Evolutionary conservation across 192 early-diverging fungal genomes (phyloP), one percentile per base, ranked within the genome.

Genomic region (Podila epigama): DNA sequence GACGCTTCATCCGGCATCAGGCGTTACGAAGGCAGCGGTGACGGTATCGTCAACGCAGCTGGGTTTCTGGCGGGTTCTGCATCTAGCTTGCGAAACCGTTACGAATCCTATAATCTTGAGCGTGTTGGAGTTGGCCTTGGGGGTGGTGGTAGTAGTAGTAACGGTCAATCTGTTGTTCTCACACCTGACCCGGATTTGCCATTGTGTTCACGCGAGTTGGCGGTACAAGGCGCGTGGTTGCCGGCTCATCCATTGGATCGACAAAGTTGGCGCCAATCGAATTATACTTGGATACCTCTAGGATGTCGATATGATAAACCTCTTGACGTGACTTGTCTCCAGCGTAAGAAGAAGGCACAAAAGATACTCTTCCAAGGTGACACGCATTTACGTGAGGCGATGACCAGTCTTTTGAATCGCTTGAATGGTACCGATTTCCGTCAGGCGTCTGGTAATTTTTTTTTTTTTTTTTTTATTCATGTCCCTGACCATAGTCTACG

Each of bases 221-320:
- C 70, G 12, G 34, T 66, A 0, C 70, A 73, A n/a, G 70, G 70
- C 10, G 70, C 50, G 12, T 73, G 70, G 70, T 40, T 73, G 6
- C 70, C 70, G 20, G 70, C 70, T 15, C 70, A 66, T 25, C 70
- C 70, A 11, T 10, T 55, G 13, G 70, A 73, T 29, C 66, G 40
- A 29, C 57, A 56, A 40, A 66, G 63, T 40, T 73, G 70, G 70
- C 63, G 70, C 6, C 54, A 16, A 5, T 56, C 70, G 32, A 65
- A 66, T 16, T 73, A 73, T 48, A 73, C 70, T 9, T 73, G 70
- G 70, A 73, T 63, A 10, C 70, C 70, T 8, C 63, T 73, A 6
- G 70, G 63, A 11, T 73, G 70, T 55, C 34, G 33, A 11, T 56
- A 51, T 34, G 63, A 44, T 1, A 61, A 61, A 29, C 63, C 70